Base-by-base conservation (phyloP, 805 yeast genomes). In the Lipomyces sp. region DNA sequence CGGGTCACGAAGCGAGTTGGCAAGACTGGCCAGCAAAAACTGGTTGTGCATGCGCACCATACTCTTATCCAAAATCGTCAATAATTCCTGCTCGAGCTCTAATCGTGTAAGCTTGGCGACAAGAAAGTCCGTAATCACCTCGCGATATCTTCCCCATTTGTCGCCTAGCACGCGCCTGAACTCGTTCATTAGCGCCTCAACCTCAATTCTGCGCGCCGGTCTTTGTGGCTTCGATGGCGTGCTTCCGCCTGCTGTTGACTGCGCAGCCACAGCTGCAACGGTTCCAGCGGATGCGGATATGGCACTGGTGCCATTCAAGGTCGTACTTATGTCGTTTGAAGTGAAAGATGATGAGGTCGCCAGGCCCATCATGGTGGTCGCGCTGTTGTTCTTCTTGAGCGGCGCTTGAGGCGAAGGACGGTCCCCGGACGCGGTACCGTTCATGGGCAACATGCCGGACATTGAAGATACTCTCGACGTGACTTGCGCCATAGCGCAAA, bases 111-210 rank as follows among this genome's bases (percentile, higher is more conserved):
- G 71, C 65, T 82, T 84, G 2, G 61, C 63, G 24, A 57, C 67
- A 34, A 91, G 72, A 61, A 89, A 91, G 45, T 78, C 71, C 44
- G 91, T 81, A 22, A 93, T 76, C 4, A 86, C 75, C 49, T 82
- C 84, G 56, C 95, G 90, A 67, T 91, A 91, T 51, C 76, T 77
- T 55, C 84, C 91, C 98, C 98, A 91, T 42, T 80, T 78, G 39
- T 76, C 72, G 1, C 96, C 97, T 51, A 91, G 68, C 53, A 77
- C 74, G 46, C 75, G 75, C 57, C 86, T 90, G 55, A 93, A 80
- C 47, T 84, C 87, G 33, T 78, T 74, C 63, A 90, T 86, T 51
- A 89, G 72, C 1, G 68, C 62, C 48, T 82, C 84, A n/a, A 84
- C 74, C 43, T 83, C 85, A 19, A 83, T 69, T 57, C 87, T 69